Evolutionary conservation across 352 stramenopile species (phyloP).

Genomic region (Pythium rhizo-oryzae): DNA sequence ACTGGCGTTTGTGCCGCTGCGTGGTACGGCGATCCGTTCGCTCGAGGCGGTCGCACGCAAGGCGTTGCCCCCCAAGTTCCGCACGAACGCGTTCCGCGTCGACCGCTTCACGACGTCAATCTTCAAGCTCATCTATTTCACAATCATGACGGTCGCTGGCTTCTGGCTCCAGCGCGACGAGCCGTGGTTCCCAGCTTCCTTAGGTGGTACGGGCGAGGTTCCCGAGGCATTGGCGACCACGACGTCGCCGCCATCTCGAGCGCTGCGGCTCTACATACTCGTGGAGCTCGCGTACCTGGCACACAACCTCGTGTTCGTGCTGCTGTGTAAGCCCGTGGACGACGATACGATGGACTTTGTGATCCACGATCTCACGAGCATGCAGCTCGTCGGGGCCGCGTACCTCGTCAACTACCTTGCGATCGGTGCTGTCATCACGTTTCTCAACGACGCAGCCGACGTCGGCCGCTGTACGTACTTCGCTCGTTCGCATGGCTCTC

Average conservation of each 20-base stretch:
- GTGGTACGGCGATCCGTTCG: neutral
- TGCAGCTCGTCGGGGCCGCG: conserved; percentile 46
- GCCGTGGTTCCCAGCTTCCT: neutral
- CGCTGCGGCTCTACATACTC: conserved; percentile 43
- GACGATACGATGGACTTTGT: conserved; percentile 51
- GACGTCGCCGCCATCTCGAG: conserved; percentile 11
- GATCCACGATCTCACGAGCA: conserved; percentile 44
- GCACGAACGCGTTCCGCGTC: conserved; percentile 28
- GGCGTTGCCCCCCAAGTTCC: neutral
- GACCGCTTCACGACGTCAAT: conserved; percentile 57
- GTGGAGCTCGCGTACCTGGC: conserved; percentile 47
- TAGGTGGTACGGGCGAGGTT: neutral
- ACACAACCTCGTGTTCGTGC: conserved; percentile 47
- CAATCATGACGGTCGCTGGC: conserved; percentile 37
- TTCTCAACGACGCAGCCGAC: conserved; percentile 49
- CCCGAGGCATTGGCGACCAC: neutral
- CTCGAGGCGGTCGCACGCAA: neutral
- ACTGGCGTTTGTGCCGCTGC: neutral
- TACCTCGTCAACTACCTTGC: conserved; percentile 49
- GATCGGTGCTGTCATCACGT: conserved; percentile 40
- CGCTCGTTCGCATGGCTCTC: neutral
- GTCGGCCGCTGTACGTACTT: conserved; percentile 40
- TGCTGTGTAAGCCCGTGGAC: conserved; percentile 45
- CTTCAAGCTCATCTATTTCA: conserved; percentile 64
- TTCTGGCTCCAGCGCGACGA: conserved; percentile 13